Conservation (phyloP, 768 basidiomycete species). For the Russula brevipes region DNA sequence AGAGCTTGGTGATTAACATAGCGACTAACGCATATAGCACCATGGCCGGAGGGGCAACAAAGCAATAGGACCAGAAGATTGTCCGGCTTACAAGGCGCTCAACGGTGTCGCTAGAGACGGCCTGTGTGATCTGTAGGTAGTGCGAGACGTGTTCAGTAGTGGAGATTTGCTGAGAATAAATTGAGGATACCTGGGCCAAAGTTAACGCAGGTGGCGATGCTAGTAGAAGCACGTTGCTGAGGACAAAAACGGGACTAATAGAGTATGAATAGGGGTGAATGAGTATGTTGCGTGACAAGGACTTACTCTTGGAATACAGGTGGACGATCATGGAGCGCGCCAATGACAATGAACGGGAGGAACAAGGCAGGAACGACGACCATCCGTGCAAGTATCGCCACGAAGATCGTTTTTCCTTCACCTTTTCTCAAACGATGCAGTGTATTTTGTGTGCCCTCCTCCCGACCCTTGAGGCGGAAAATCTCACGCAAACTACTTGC, state of each 20-base stretch:
- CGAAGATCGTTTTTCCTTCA: slow-evolving; percentile 77
- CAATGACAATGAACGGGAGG: slow-evolving; percentile 67
- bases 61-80: slow-evolving; percentile 89
- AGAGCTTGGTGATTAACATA: slow-evolving; percentile 55
- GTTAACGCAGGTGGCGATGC: slow-evolving; percentile 78
- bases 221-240: slow-evolving; percentile 78
- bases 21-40: slow-evolving; percentile 74
- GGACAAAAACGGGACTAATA: slow-evolving; percentile 76
- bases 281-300: background rate
- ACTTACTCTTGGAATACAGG: slow-evolving; percentile 73
- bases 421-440: slow-evolving; percentile 39
- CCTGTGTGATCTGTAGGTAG: slow-evolving; percentile 65
- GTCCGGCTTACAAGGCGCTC: slow-evolving; percentile 88
- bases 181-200: slow-evolving; percentile 45
- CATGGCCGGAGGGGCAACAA: slow-evolving; percentile 82
- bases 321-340: slow-evolving; percentile 54
- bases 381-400: slow-evolving; percentile 84
- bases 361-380: slow-evolving; percentile 73
- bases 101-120: slow-evolving; percentile 81
- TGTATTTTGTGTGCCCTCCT: slow-evolving; percentile 13
- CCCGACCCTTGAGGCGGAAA: slow-evolving; percentile 33
- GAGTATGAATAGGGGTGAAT: slow-evolving; percentile 8
- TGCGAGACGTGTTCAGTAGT: slow-evolving; percentile 31
- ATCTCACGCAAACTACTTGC: slow-evolving; percentile 42
- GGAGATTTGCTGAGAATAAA: slow-evolving; percentile 4